A percentile compares a stretch with the other conserved stretches of the same genome.
Evolutionary conservation across 257 asterid species (phyloP).

Genomic region (Plantago elongata): DNA sequence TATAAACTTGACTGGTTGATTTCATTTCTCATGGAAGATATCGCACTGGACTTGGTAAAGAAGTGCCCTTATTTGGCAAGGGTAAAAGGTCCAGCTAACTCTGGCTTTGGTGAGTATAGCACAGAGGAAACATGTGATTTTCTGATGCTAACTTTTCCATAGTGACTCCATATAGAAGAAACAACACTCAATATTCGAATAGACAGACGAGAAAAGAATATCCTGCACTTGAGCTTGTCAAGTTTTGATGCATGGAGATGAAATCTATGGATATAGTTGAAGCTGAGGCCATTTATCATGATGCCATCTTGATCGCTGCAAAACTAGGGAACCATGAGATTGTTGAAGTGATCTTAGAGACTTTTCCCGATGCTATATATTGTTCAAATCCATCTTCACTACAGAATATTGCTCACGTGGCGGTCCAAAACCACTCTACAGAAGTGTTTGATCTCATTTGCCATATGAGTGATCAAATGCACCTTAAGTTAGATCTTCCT

Average conservation of each 20-base stretch:
- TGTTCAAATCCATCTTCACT: not conserved
- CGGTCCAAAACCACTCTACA: slow-evolving; percentile 7
- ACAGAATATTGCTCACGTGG: not conserved
- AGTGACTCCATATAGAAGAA: not conserved
- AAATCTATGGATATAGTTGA: not conserved
- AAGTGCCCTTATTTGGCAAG: slow-evolving; percentile 7
- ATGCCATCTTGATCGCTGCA: slow-evolving; percentile 14
- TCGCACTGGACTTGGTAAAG: slow-evolving; percentile 12
- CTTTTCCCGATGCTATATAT: slow-evolving; percentile 4
- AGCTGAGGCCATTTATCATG: not conserved
- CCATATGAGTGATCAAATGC: not conserved
- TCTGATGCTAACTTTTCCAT: not conserved
- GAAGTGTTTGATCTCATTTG: slow-evolving; percentile 7
- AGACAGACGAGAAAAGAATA: not conserved
- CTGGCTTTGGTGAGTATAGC: not conserved
- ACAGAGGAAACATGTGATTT: not conserved
- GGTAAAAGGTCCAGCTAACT: not conserved
- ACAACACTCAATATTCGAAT: not conserved
- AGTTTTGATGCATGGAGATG: slow-evolving; percentile 12
- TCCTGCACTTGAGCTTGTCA: slow-evolving; percentile 1
- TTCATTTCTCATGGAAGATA: not conserved
- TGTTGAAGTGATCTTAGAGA: slow-evolving; percentile 9
- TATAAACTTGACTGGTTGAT: too few species aligned
- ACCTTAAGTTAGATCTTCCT: not conserved
- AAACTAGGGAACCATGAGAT: slow-evolving; percentile 6